These are phyloP conservation scores for Phytophthora hybrid DNA, from an alignment of 352 stramenopile genomes.

Conservation along the genomic window DNA sequence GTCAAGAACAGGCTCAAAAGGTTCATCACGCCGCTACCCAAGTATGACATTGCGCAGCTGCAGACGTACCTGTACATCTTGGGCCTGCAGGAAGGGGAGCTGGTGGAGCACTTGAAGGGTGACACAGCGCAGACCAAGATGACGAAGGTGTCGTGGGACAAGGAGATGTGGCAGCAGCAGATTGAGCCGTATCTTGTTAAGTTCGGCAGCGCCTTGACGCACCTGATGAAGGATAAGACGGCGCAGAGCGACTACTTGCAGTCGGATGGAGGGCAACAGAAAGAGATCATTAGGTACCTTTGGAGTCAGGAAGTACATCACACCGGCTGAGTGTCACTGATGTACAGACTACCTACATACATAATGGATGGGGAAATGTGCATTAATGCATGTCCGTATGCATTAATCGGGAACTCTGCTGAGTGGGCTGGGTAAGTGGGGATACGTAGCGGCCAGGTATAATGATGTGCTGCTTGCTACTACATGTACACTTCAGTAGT, in stretches of 20 bases:
- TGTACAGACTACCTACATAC: too few species aligned
- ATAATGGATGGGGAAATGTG: too few species aligned
- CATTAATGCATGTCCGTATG: too few species aligned
- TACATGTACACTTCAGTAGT: too few species aligned
- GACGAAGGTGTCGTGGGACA: constrained; percentile 75
- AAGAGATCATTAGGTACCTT: constrained; percentile 79
- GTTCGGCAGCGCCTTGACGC: constrained; percentile 74
- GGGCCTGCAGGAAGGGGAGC: constrained; percentile 64
- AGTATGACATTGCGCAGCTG: constrained; percentile 85
- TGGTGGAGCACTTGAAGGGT: constrained; percentile 81
- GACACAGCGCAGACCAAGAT: constrained; percentile 69
- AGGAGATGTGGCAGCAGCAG: constrained; percentile 68
- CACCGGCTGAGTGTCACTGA: constrained; percentile 3
- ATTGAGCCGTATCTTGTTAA: constrained; percentile 74
- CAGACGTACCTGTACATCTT: constrained; percentile 90
- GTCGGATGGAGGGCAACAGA: constrained; percentile 51
- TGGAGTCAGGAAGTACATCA: constrained; percentile 57
- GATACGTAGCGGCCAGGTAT: too few species aligned
- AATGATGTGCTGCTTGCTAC: too few species aligned
- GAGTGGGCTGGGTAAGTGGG: too few species aligned
- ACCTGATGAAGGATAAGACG: constrained; percentile 74
- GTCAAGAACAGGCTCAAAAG: constrained; percentile 84
- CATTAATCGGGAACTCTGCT: too few species aligned
- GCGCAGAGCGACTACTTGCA: constrained; percentile 63
- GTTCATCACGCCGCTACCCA: constrained; percentile 78